phyloP scores from a whole-genome alignment of 306 rosid species.

The Casuarina glauca region DNA sequence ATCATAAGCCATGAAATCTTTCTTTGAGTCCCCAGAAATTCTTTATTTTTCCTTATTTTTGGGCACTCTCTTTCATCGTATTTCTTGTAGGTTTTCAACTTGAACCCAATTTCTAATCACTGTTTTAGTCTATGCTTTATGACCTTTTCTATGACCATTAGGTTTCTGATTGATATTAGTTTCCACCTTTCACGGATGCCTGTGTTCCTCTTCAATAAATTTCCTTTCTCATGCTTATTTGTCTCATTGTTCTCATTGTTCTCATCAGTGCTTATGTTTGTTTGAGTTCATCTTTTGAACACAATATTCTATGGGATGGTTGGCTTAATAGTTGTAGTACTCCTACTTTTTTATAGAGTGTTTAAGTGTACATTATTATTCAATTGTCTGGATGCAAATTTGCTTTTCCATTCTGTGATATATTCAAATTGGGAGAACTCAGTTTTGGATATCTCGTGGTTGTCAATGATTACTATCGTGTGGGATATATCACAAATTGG shows the following conservation, averaged over 20 bases:
- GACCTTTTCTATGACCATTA: not conserved
- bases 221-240: not conserved
- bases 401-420: not conserved
- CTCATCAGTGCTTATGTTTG: not conserved
- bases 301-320: constrained; percentile 1
- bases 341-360: not conserved
- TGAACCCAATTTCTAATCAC: not conserved
- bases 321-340: not conserved
- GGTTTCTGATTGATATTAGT: not conserved
- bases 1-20: not conserved
- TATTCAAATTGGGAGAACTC: not conserved
- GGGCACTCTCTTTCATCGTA: not conserved
- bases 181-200: not conserved
- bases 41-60: not conserved
- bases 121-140: not conserved
- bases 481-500: not conserved
- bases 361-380: not conserved
- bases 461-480: not conserved
- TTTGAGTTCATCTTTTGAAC: not conserved
- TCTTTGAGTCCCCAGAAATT: not conserved
- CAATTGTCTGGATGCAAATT: not conserved
- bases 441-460: not conserved
- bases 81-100: not conserved
- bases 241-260: not conserved
- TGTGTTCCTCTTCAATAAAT: not conserved